phyloP scores from a whole-genome alignment of 345 rosid genomes.

The Noccaea caerulescens region DNA sequence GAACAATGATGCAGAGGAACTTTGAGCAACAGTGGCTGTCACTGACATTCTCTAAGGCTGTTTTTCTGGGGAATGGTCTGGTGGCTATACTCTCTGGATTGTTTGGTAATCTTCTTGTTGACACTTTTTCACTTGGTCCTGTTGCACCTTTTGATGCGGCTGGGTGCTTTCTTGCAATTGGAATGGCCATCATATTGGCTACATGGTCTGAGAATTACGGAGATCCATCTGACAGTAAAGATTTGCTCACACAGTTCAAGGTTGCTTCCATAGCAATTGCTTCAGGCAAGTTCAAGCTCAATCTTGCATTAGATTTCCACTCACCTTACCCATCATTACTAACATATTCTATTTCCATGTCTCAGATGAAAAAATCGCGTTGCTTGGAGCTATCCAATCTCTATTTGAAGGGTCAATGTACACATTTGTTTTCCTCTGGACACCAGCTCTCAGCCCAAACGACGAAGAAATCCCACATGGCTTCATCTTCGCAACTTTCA shows the following conservation, averaged over 20 bases:
- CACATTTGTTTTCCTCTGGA: conserved; percentile 93
- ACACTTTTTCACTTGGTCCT: conserved; percentile 72
- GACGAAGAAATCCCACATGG: conserved; percentile 89
- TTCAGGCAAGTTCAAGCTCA: conserved; percentile 58
- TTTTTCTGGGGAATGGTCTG: conserved; percentile 89
- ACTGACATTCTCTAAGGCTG: conserved; percentile 84
- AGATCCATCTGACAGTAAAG: conserved; percentile 81
- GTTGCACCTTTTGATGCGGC: conserved; percentile 97
- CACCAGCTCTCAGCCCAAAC: conserved; percentile 83
- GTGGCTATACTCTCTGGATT: conserved; percentile 80
- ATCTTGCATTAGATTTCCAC: neutral
- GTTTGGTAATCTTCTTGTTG: conserved; percentile 81
- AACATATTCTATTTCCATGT: neutral
- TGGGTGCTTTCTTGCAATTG: conserved; percentile 80
- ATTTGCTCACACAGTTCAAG: conserved; percentile 80
- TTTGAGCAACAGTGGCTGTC: conserved; percentile 90
- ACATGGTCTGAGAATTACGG: conserved; percentile 86
- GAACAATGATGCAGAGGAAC: conserved; percentile 58
- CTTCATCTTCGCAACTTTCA: conserved; percentile 87
- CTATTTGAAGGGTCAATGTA: conserved; percentile 96
- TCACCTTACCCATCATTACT: neutral
- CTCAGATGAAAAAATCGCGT: conserved; percentile 88
- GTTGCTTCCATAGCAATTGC: conserved; percentile 85
- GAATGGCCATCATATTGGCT: conserved; percentile 76
- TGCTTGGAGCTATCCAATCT: conserved; percentile 92